Base-by-base conservation (phyloP, 2,329 filamentous ascomycete genomes). In the Akanthomyces uredinophilus region DNA sequence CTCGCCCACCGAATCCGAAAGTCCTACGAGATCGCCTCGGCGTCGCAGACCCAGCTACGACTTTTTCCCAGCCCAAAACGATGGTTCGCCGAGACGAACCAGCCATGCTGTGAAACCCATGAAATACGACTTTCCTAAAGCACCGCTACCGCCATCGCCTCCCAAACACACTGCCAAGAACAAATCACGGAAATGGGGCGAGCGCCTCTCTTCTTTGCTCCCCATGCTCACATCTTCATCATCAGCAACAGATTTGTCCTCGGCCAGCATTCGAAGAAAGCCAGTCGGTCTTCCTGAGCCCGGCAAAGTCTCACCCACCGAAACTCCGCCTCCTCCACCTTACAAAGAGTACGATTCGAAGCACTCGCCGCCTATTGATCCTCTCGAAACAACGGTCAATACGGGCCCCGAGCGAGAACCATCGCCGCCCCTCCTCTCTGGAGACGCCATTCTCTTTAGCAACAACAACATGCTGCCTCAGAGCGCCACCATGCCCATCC, bases 181-280 rank as follows among this genome's bases (percentile, higher is more conserved):
- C 66, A 75, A 72, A 66, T 71, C 75, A 37, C 71, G 68, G 60
- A 72, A 69, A 44, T 78, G 75, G 76, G 67, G 70, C 61, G 67
- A 70, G 54, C 74, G 75, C 63, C 64, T 75, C 49, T 75, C 74
- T 47, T 70, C 72, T 22, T 67, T 76, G 47, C 67, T 76, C 52
- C 76, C 74, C 53, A 71, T 73, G 66, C 75, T 78, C 70, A 77
- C 73, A 52, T 59, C 71, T 61, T 68, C 71, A 60, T 69, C 55
- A 35, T 47, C 71, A 47, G 65, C 69, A 55, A 63, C 70, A 70
- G 74, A 75, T 65, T 61, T 65, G 39, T 65, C 66, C 60, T 61
- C 65, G 37, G 65, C 66, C 59, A 61, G 66, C 49, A 57, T 70
- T 41, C 66, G 64, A 46, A 73, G 68, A 43, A 72, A 69, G 32